Evolutionary conservation across 345 rosid species (phyloP).

Genomic region (Garcia nutans): DNA sequence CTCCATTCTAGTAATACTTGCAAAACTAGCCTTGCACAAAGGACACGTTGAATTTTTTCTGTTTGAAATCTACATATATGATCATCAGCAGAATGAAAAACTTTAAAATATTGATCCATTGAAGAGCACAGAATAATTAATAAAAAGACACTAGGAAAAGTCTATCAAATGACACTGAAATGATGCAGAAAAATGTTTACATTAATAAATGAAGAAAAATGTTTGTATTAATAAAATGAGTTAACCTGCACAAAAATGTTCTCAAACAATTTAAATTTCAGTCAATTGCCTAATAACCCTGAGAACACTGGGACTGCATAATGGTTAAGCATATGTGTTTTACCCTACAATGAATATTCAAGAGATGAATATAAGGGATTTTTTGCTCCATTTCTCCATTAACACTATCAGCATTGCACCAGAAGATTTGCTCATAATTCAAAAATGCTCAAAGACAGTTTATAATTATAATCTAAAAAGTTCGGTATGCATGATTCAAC

Average conservation of each 20-base stretch:
- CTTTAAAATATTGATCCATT: not conserved
- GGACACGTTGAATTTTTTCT: constrained; percentile 76
- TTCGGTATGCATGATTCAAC: not conserved
- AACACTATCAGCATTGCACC: not conserved
- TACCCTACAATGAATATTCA: not conserved
- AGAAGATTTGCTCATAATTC: not conserved
- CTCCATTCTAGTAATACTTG: constrained; percentile 68
- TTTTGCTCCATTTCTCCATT: not conserved
- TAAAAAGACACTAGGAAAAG: not conserved
- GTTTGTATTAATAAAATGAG: not conserved
- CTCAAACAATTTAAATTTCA: not conserved
- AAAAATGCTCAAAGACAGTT: not conserved
- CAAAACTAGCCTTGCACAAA: constrained; percentile 71
- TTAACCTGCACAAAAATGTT: not conserved
- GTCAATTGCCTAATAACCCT: not conserved
- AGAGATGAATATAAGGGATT: not conserved
- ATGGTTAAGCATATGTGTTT: not conserved
- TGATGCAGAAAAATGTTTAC: not conserved
- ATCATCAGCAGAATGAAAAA: constrained; percentile 4
- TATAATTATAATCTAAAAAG: not conserved
- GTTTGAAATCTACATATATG: constrained; percentile 47
- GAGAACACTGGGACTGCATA: not conserved
- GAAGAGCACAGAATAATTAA: not conserved
- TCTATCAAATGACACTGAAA: not conserved
- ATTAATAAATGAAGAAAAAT: no score